Percentiles rank a stretch among this genome's conserved stretches.
These are phyloP conservation scores for Selenicereus undatus DNA, from an alignment of 148 eudicot species.

Conservation along the genomic window DNA sequence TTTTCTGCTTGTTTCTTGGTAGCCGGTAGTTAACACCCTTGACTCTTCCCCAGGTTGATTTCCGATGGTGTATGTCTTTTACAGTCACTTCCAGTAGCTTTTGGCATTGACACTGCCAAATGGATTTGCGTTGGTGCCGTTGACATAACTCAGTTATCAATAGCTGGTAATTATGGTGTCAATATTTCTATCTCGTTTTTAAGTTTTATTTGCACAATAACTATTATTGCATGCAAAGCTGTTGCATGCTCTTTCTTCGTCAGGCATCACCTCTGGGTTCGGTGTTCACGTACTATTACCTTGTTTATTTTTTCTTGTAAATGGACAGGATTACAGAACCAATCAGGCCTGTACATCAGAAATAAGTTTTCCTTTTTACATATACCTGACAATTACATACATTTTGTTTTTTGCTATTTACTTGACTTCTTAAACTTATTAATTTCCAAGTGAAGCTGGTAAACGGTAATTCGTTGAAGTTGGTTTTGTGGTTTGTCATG, in stretches of 20 bases:
- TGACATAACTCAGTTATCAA: slow-evolving; percentile 82
- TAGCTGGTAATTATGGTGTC: slow-evolving; percentile 56
- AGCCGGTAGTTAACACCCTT: neutral
- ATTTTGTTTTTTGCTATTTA: neutral
- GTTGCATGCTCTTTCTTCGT: neutral
- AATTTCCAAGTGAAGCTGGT: neutral
- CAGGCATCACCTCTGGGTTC: neutral
- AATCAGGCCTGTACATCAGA: neutral
- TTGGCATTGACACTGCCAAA: slow-evolving; percentile 83
- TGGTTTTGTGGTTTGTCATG: neutral
- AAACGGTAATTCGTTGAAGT: neutral
- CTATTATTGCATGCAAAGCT: neutral
- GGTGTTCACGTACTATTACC: neutral
- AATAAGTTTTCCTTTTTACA: neutral
- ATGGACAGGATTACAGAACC: neutral
- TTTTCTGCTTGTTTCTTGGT: neutral
- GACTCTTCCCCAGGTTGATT: neutral
- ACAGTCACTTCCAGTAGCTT: slow-evolving; percentile 97
- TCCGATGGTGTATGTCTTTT: slow-evolving; percentile 16
- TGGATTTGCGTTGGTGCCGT: slow-evolving; percentile 97
- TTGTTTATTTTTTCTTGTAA: neutral
- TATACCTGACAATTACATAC: neutral
- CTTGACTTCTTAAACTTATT: neutral
- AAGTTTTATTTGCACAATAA: too few species aligned
- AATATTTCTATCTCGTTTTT: neutral